Base-by-base conservation (phyloP, 352 stramenopile genomes). In the Hyaloperonospora brassicae region DNA sequence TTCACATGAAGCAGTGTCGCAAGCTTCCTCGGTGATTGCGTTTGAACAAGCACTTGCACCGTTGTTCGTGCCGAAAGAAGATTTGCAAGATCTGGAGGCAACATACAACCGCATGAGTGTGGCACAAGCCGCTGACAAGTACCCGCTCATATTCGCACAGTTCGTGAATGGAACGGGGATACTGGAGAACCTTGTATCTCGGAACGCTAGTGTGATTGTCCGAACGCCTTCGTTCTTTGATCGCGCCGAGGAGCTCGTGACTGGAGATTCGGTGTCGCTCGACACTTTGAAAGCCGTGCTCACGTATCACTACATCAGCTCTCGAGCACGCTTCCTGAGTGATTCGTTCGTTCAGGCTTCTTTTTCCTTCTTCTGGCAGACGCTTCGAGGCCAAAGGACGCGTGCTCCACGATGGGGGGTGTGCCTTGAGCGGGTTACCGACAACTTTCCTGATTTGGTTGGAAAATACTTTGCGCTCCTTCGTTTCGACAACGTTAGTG, bases 391-490 rank as follows among this genome's bases (percentile, higher is more conserved):
- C 0, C 93, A 96, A 44, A 66, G 90, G 48, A 68, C 84, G 49
- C 87, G 87, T 42, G 80, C 92, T n/a, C 84, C 81, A 35, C 76
- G 89, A 7, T 95, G 89, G 84, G 97, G 97, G 57, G 69, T 91
- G 17, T 94, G 86, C 55, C 74, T 97, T 52, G 63, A 57, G 11
- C 66, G 67, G 5, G 76, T 86, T 25, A 73, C 57, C 0, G 34
- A 54, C 14, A 67, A 62, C 14, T 85, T 91, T 34, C 80, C 80
- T 1, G 57, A 75, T 14, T 56, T 89, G n/a, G 67, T 87, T 17
- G 90, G 89, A 36, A 95, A 98, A 55, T 81, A 97, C 39, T 98
- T 90, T 55, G 93, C 89, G 35, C 72, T 91, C 24, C 79, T 89
- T 57, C 86, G 87, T 25, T 97, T 97, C 65, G 84, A 96, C 61